A percentile compares a stretch with the other conserved stretches of the same genome.
Conservation (phyloP, 1,284 basidiomycete genomes). For the Gomphus bonarii region DNA sequence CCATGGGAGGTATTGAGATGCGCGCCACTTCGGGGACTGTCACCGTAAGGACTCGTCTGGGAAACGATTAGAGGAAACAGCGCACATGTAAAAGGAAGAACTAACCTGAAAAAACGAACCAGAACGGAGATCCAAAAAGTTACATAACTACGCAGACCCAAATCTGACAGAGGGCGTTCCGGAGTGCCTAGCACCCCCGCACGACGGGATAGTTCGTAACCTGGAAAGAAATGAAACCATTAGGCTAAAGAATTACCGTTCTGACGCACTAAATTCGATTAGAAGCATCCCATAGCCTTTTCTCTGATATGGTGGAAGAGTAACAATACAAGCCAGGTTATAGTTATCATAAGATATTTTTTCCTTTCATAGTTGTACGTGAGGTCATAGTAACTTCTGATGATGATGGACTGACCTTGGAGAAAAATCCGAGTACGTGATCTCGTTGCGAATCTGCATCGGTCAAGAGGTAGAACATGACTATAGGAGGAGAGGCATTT, state of each 20-base stretch:
- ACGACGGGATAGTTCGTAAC: slow-evolving; percentile 82
- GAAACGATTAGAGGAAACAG: background rate
- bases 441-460: slow-evolving; percentile 73
- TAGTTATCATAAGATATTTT: slow-evolving; percentile 95
- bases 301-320: slow-evolving; percentile 87
- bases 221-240: slow-evolving; percentile 27
- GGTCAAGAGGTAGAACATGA: slow-evolving; percentile 90
- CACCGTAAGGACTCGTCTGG: slow-evolving; percentile 15
- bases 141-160: slow-evolving; percentile 86
- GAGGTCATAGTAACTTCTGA: background rate
- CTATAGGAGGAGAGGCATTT: slow-evolving; percentile 24
- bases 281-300: slow-evolving; percentile 90
- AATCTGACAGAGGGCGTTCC: slow-evolving; percentile 88
- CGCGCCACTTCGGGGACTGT: slow-evolving; percentile 7
- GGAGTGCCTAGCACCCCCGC: slow-evolving; percentile 82
- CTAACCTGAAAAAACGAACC: slow-evolving; percentile 68
- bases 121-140: slow-evolving; percentile 87
- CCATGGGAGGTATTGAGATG: background rate
- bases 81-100: slow-evolving; percentile 14
- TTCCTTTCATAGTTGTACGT: slow-evolving; percentile 45
- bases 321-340: slow-evolving; percentile 95
- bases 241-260: background rate
- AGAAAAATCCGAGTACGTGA: slow-evolving; percentile 90
- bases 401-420: slow-evolving; percentile 51
- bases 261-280: slow-evolving; percentile 90